Evolutionary conservation across 768 basidiomycete genomes (phyloP).

Genomic region (Suillus subalutaceus): DNA sequence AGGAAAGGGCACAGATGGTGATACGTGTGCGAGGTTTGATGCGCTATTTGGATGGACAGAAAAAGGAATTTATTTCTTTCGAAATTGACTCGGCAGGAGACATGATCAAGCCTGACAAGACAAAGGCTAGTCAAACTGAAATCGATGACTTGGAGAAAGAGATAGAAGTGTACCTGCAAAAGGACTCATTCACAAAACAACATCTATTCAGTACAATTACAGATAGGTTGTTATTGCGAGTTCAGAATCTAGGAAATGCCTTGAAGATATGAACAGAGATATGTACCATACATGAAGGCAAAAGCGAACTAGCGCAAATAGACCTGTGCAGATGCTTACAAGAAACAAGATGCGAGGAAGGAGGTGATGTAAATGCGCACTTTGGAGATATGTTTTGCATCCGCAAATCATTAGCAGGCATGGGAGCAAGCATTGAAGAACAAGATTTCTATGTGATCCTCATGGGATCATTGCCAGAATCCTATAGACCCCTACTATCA

Average conservation of each 20-base stretch:
- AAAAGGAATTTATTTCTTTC: no score
- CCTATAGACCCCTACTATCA: no score
- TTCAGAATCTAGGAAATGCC: slow-evolving; percentile 9
- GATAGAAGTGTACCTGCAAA: slow-evolving; percentile 15
- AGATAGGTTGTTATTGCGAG: slow-evolving; percentile 23
- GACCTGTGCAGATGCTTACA: slow-evolving; percentile 27
- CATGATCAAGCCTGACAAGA: no score
- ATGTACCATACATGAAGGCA: slow-evolving; percentile 22
- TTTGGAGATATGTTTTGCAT: not conserved
- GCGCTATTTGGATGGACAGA: no score
- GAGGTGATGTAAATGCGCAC: slow-evolving; percentile 26
- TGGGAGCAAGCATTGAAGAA: no score
- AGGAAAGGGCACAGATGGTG: no score
- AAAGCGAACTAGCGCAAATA: slow-evolving; percentile 24
- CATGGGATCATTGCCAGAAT: no score
- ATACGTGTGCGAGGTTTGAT: no score
- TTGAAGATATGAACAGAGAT: slow-evolving; percentile 25
- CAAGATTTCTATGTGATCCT: no score
- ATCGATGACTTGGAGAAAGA: slow-evolving; percentile 11
- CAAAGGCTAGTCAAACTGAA: not conserved
- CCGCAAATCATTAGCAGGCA: no score
- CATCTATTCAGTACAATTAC: slow-evolving; percentile 24
- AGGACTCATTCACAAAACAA: slow-evolving; percentile 24
- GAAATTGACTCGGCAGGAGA: no score
- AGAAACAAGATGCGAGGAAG: slow-evolving; percentile 25